A percentile compares a stretch with the other conserved stretches of the same genome.
Evolutionary conservation across 805 yeast genomes (phyloP).

Genomic region (Pichia phayaonensis): DNA sequence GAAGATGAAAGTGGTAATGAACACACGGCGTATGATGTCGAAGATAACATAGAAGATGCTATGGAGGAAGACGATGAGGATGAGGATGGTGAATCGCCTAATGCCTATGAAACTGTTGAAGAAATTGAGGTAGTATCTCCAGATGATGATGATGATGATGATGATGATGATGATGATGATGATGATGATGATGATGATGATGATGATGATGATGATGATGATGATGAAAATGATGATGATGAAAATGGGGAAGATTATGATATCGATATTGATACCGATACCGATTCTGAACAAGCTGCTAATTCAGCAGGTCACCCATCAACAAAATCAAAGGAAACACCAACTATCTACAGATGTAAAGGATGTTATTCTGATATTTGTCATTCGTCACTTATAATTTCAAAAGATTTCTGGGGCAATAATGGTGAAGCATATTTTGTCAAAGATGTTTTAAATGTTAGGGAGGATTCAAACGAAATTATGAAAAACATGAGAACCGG

Average conservation of each 20-base stretch:
- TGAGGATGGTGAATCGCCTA: neutral
- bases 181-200: neutral
- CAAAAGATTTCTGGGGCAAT: slow-evolving; percentile 28
- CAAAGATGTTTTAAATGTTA: slow-evolving; percentile 24
- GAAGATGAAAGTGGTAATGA: neutral
- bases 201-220: too few species aligned
- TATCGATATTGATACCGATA: neutral
- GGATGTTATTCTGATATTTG: slow-evolving; percentile 30
- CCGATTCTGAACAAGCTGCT: neutral
- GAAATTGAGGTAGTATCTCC: neutral
- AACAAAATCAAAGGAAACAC: neutral
- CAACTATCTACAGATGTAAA: slow-evolving; percentile 23
- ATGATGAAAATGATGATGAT: neutral
- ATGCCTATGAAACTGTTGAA: neutral
- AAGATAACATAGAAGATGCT: neutral
- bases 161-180: neutral
- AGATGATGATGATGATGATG: neutral
- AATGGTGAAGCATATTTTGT: slow-evolving; percentile 30
- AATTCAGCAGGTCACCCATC: neutral
- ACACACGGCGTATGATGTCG: neutral
- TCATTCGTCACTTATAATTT: slow-evolving; percentile 21
- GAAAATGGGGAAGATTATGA: neutral
- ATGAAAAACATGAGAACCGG: slow-evolving; percentile 29
- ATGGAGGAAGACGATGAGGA: neutral
- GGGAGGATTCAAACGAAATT: slow-evolving; percentile 13